These are phyloP conservation scores for Camelina hispida DNA, from an alignment of 345 rosid species.

Conservation along the genomic window DNA sequence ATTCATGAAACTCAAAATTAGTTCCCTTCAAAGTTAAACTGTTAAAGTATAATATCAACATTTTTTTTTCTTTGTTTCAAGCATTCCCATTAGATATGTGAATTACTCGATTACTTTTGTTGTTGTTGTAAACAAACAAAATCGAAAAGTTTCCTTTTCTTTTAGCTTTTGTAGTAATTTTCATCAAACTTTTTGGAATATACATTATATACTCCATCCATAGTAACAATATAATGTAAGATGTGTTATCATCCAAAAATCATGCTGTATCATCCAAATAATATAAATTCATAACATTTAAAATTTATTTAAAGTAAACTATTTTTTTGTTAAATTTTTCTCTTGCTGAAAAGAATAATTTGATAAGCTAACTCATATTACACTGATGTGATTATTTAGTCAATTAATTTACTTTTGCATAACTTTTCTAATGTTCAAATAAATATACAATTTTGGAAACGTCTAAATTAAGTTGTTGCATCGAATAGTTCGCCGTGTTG, in stretches of 20 bases:
- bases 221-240: not conserved
- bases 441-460: not conserved
- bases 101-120: not conserved
- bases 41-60: too few species aligned
- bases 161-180: not conserved
- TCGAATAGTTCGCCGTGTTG: not conserved
- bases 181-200: slow-evolving; percentile 1
- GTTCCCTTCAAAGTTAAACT: not conserved
- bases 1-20: slow-evolving; percentile 2
- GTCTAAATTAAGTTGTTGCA: not conserved
- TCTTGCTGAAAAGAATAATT: not conserved
- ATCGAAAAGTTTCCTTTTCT: not conserved
- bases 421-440: not conserved
- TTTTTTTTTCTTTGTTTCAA: too few species aligned
- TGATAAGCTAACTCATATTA: not conserved
- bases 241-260: not conserved
- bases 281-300: not conserved
- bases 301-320: not conserved
- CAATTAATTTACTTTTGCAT: not conserved
- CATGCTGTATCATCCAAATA: not conserved
- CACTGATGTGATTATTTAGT: not conserved
- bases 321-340: too few species aligned
- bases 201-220: not conserved
- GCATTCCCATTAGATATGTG: not conserved
- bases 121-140: not conserved